Percentiles rank a stretch among this genome's conserved stretches.
phyloP scores from a whole-genome alignment of 805 yeast species.

The Saccharomycopsis olivae region DNA sequence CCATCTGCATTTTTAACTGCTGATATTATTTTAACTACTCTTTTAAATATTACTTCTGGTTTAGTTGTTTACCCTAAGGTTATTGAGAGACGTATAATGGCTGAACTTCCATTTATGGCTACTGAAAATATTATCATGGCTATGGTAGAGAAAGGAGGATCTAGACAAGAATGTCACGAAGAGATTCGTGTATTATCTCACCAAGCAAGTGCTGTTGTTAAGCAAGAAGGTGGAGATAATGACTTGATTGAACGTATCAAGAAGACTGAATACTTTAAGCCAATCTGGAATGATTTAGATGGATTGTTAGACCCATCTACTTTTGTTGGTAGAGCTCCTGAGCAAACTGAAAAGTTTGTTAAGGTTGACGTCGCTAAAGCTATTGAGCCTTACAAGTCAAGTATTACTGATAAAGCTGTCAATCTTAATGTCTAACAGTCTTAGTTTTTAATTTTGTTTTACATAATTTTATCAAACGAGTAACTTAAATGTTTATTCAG shows the following conservation, averaged over 20 bases:
- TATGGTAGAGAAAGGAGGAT: slow-evolving; percentile 96
- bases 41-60: slow-evolving; percentile 88
- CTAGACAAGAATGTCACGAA: slow-evolving; percentile 98
- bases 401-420: slow-evolving; percentile 57
- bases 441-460: background rate
- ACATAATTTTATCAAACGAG: too few relatives aligned
- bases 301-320: slow-evolving; percentile 80
- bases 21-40: slow-evolving; percentile 81
- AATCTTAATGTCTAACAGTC: slow-evolving; percentile 59
- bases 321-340: slow-evolving; percentile 97
- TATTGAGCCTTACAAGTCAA: slow-evolving; percentile 50
- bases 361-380: slow-evolving; percentile 77
- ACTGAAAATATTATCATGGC: slow-evolving; percentile 99
- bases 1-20: slow-evolving; percentile 97
- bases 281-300: slow-evolving; percentile 81
- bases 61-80: slow-evolving; percentile 98
- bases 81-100: slow-evolving; percentile 86
- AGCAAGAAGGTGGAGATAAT: slow-evolving; percentile 97
- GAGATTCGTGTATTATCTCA: slow-evolving; percentile 93
- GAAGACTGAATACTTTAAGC: slow-evolving; percentile 71
- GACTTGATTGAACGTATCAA: slow-evolving; percentile 86
- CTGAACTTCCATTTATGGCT: slow-evolving; percentile 99
- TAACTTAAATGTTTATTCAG: background rate
- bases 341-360: slow-evolving; percentile 92
- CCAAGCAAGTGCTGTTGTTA: slow-evolving; percentile 94